Evolutionary conservation across 225 moss, liverwort and hornwort species (phyloP).

Genomic region (Marchantia paleacea): DNA sequence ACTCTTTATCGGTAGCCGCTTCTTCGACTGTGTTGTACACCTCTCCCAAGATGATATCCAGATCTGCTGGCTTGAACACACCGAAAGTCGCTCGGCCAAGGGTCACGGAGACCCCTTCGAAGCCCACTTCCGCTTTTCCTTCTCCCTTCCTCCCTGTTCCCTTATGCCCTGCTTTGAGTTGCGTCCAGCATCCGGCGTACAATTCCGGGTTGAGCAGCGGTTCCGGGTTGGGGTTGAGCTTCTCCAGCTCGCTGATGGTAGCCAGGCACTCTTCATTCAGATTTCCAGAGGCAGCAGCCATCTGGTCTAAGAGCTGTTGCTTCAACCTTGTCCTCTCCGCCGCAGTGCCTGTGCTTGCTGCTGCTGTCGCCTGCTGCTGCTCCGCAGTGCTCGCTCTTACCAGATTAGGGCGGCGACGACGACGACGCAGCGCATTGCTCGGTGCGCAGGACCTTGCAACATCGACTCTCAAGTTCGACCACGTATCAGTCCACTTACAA

Average conservation of each 20-base stretch:
- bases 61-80: conserved; percentile 46
- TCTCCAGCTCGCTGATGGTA: conserved; percentile 38
- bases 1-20: conserved; percentile 14
- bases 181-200: conserved; percentile 42
- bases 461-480: too few species aligned
- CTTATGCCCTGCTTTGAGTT: conserved; percentile 30
- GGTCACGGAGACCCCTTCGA: conserved; percentile 31
- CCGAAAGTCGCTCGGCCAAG: conserved; percentile 47
- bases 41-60: conserved; percentile 36
- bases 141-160: conserved; percentile 41
- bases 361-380: not conserved
- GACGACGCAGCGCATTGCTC: not conserved
- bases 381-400: not conserved
- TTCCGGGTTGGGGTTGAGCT: conserved; percentile 48
- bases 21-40: conserved; percentile 37
- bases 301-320: conserved; percentile 33
- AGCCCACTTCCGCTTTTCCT: conserved; percentile 31
- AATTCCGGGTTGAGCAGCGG: conserved; percentile 34
- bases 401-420: not conserved
- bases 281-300: conserved; percentile 37
- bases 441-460: too few species aligned
- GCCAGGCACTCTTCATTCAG: conserved; percentile 34
- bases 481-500: not conserved
- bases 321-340: conserved; percentile 23
- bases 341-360: not conserved